Evolutionary conservation across 129 eudicot species (phyloP), one percentile per base, ranked within the genome.

Genomic region (Pittosporum tobira): DNA sequence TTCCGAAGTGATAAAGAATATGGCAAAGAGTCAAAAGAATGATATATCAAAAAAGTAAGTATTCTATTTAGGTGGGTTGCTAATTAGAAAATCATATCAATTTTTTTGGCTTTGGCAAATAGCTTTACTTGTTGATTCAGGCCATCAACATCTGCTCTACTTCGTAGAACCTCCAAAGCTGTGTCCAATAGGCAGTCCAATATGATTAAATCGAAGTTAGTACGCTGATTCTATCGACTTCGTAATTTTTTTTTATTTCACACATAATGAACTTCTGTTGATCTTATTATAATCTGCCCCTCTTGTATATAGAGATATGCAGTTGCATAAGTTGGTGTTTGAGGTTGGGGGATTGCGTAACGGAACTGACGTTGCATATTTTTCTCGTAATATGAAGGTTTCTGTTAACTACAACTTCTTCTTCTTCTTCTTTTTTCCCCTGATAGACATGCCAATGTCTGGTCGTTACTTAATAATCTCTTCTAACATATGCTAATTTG

Each of bases 281-380:
- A 57, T 53, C 45, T 54, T 29, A 12, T 69, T 23, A 38, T 71
- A n/a, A n/a, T n/a, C n/a, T n/a, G n/a, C n/a, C 2, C 40, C 40
- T 55, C 48, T 30, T 34, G 15, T 69, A 36, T 67, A 42, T 73
- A 88, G 95, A 72, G 88, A 88, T 81, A 85, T 63, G 66, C 67
- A 61, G 51, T 31, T 77, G 80, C 91, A 88, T 75, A 70, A 68
- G 75, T 48, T 76, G 40, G 90, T 88, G 61, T 88, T 88, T 64
- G 83, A 84, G 76, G 66, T 79, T 11, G 95, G 75, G 42, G 95
- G 87, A 38, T 65, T 88, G 59, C 97, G 90, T 45, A 81, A 88
- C 69, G 96, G 96, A 61, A 79, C 96, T 25, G 88, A 81, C 62
- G 69, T 88, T 20, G 72, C 81, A 31, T 88, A 84, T 45, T 77